Base-by-base conservation (phyloP, 176 grass and related monocot species). In the Juncus effusus region DNA sequence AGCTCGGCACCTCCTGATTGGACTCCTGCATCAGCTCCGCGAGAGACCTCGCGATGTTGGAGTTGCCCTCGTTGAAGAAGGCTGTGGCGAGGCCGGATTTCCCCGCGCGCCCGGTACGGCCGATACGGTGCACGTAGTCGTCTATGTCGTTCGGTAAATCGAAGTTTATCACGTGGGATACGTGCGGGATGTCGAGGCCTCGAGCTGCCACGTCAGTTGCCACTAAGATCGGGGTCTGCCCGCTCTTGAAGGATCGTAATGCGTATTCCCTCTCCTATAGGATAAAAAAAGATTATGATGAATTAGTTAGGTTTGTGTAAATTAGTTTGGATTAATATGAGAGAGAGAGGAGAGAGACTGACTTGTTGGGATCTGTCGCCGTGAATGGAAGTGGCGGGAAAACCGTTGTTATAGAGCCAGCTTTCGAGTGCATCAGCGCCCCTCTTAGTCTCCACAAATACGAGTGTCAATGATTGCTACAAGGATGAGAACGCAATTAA, bases 381-480 rank as follows among this genome's bases (percentile, higher is more conserved):
- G 61, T 96, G 92, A 83, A 96, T 96, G 67, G 87, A 90, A 71
- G 92, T 88, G 64, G 92, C 92, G 74, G 92, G 92, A 52, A 96
- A 96, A 3, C 81, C 84, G 1, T 96, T 96, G 73, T 64, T 91
- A 70, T 60, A 96, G 62, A 96, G 66, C 92, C 92, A 96, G 79
- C 87, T 77, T 74, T 96, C 92, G 49, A 96, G 70, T 63, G 92
- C 78, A 85, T 96, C 92, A 76, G 92, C 92, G 7, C 92, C 87
- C 53, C 84, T 85, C 82, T 96, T 96, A 54, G 92, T 96, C 74
- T 96, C 92, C 76, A 96, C 92, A 71, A 96, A 96, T 14, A 96
- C 92, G 41, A 96, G 72, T 64, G 92, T 96, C 53, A 96, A 81
- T 62, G 82, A 10, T 74, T 88, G 82, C 92, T 96, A 80, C 62